Evolutionary conservation across 352 stramenopile genomes (phyloP).

Genomic region (Phytophthora hybrid): DNA sequence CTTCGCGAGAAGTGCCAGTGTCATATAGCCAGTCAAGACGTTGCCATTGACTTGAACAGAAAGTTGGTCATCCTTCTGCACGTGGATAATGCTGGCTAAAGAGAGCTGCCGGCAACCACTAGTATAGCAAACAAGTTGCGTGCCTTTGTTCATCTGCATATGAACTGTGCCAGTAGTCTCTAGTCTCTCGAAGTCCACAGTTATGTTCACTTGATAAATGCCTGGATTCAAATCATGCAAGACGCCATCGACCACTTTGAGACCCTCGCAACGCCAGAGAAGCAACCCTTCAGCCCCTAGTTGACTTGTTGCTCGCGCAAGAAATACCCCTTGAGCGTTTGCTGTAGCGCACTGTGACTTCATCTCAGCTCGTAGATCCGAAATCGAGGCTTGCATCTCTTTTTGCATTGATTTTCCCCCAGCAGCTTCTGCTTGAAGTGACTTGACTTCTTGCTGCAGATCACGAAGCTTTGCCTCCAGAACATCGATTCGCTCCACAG

Average conservation of each 20-base stretch:
- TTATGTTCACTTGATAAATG: constrained; percentile 20
- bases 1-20: constrained; percentile 10
- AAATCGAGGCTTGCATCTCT: constrained; percentile 13
- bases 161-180: not conserved
- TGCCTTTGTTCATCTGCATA: constrained; percentile 16
- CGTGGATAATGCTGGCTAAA: constrained; percentile 11
- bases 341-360: constrained; percentile 5
- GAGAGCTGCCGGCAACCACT: constrained; percentile 10
- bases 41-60: constrained; percentile 7
- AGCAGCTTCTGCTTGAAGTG: constrained; percentile 8
- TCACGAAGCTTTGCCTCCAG: constrained; percentile 9
- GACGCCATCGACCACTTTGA: constrained; percentile 14
- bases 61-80: constrained; percentile 15
- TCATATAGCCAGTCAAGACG: constrained; percentile 18
- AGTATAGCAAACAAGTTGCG: constrained; percentile 6
- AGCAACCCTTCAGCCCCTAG: constrained; percentile 2
- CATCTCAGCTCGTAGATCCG: constrained; percentile 11
- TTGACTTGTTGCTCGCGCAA: constrained; percentile 16
- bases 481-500: constrained; percentile 12
- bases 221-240: constrained; percentile 7
- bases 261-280: constrained; percentile 16
- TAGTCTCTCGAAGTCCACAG: constrained; percentile 14
- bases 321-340: not conserved
- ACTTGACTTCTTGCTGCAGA: constrained; percentile 24
- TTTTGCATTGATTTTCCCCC: not conserved